A percentile compares a stretch with the other conserved stretches of the same genome.
These are phyloP conservation scores for Colletotrichum acutatum DNA, from an alignment of 2,329 filamentous ascomycete species.

Conservation along the genomic window DNA sequence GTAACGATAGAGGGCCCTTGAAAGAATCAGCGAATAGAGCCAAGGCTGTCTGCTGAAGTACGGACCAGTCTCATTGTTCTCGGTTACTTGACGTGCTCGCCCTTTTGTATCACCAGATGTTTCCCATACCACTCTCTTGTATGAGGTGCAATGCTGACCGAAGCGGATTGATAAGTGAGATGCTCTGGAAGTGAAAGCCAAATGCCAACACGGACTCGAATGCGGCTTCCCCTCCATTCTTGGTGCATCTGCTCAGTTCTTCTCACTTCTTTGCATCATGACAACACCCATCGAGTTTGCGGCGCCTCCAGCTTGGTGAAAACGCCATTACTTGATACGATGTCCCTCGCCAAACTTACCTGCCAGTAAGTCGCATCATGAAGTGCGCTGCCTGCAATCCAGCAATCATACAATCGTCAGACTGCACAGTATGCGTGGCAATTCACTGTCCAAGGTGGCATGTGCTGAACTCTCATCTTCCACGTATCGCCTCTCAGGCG, in stretches of 20 bases:
- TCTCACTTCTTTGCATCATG: too few species aligned
- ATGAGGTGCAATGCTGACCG: neutral
- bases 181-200: neutral
- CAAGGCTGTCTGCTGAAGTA: neutral
- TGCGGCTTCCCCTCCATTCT: too few species aligned
- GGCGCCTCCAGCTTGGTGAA: too few species aligned
- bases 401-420: neutral
- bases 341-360: too few species aligned
- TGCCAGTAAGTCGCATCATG: too few species aligned
- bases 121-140: neutral
- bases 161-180: neutral
- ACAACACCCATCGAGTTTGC: neutral
- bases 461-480: neutral
- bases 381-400: too few species aligned
- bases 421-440: neutral
- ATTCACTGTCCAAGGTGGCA: neutral
- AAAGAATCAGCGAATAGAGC: neutral
- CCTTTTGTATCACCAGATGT: neutral
- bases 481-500: too few species aligned
- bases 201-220: neutral
- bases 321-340: too few species aligned
- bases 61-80: neutral
- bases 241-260: too few species aligned
- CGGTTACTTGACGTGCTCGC: neutral
- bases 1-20: neutral